A percentile compares a stretch with the other conserved stretches of the same genome.
Evolutionary conservation across 208 protist species (phyloP).

Genomic region (Angomonas ambiguus): DNA sequence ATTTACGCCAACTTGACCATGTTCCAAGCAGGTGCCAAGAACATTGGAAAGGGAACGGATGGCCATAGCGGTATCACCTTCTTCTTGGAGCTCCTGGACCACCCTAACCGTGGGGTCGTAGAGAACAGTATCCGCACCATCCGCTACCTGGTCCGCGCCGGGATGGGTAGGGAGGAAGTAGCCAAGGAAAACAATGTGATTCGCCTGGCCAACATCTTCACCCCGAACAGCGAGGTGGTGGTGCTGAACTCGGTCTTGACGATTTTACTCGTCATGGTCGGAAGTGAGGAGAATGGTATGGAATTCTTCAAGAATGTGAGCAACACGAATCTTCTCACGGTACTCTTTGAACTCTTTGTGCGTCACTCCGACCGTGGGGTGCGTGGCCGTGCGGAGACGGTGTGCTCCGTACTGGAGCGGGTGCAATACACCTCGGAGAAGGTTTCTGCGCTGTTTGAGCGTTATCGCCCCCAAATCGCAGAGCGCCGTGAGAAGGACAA

Average conservation of each 20-base stretch:
- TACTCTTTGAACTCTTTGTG: slow-evolving; percentile 76
- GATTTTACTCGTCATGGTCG: slow-evolving; percentile 68
- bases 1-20: slow-evolving; percentile 83
- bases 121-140: slow-evolving; percentile 59
- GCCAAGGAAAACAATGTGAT: slow-evolving; percentile 41
- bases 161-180: slow-evolving; percentile 60
- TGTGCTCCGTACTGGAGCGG: slow-evolving; percentile 56
- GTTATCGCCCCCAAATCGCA: slow-evolving; percentile 60
- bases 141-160: slow-evolving; percentile 60
- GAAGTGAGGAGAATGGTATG: slow-evolving; percentile 38
- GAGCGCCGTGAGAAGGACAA: slow-evolving; percentile 78
- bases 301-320: slow-evolving; percentile 54
- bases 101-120: slow-evolving; percentile 60
- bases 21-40: slow-evolving; percentile 45
- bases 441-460: slow-evolving; percentile 43
- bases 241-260: slow-evolving; percentile 66
- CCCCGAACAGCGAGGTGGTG: slow-evolving; percentile 32
- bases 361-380: slow-evolving; percentile 51
- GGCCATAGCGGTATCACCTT: slow-evolving; percentile 72
- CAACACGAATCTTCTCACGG: slow-evolving; percentile 39
- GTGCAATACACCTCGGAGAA: slow-evolving; percentile 30
- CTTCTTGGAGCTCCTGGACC: slow-evolving; percentile 75
- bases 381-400: slow-evolving; percentile 61
- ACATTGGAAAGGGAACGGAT: slow-evolving; percentile 61
- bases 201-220: slow-evolving; percentile 55